These are phyloP conservation scores for Cutaneotrichosporon spelunceum DNA, from an alignment of 1,284 basidiomycete genomes.

Conservation along the genomic window DNA sequence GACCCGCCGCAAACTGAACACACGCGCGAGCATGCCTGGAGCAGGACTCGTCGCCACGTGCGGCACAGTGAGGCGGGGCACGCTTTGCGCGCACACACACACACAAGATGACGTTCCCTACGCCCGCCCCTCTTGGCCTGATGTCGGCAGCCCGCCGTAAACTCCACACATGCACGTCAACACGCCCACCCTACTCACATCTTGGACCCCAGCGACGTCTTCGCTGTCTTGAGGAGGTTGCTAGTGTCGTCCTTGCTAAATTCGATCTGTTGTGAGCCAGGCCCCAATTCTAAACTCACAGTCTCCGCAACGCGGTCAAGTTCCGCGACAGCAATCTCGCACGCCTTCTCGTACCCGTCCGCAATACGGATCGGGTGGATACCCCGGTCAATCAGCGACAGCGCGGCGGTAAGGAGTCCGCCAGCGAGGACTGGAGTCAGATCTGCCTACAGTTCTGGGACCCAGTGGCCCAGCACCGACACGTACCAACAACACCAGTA, in stretches of 20 bases:
- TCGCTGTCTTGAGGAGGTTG: constrained; percentile 89
- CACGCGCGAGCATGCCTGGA: too few relatives aligned
- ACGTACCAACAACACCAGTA: constrained; percentile 95
- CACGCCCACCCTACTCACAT: constrained; percentile 54
- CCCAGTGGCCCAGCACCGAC: too few relatives aligned
- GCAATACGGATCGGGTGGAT: constrained; percentile 98
- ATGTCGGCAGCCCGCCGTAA: too few relatives aligned
- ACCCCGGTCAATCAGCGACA: constrained; percentile 86
- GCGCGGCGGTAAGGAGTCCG: constrained; percentile 66
- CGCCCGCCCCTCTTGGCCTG: too few relatives aligned
- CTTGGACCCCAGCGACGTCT: constrained; percentile 95
- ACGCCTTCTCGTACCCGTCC: constrained; percentile 95
- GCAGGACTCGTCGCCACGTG: too few relatives aligned
- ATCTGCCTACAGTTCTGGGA: constrained; percentile 24
- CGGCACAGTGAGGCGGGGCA: too few relatives aligned
- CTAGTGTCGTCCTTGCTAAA: constrained; percentile 78
- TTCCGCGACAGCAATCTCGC: constrained; percentile 80
- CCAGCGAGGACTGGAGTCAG: constrained; percentile 77
- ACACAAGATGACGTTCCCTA: too few relatives aligned
- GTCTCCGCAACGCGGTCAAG: constrained; percentile 90
- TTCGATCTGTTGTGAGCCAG: constrained; percentile 49
- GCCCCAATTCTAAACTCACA: constrained; percentile 8
- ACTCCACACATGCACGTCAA: too few relatives aligned
- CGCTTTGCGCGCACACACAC: too few relatives aligned
- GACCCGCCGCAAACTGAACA: too few relatives aligned